Evolutionary conservation across 169 alveolate species (phyloP), one percentile per base, ranked within the genome.

Genomic region (Cryptosporidium canis): DNA sequence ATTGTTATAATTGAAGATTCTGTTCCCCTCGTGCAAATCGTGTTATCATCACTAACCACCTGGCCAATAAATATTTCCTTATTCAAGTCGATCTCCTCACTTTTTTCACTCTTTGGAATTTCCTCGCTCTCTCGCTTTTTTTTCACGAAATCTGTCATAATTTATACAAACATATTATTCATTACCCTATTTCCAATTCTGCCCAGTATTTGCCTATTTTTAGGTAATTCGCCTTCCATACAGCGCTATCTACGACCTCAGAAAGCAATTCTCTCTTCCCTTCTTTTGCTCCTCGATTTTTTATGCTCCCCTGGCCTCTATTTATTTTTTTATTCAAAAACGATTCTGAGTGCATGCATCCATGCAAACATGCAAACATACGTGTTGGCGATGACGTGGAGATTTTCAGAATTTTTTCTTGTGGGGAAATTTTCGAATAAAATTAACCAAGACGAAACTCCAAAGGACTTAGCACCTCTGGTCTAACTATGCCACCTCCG

Each of bases 1-100:
- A 70, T 70, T 48, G 84, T 70, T 24, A 70, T 27, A 27, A 70
- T 70, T 5, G 84, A 70, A 55, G 84, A 70, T 41, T 70, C 84
- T 51, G 84, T 70, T 31, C 64, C 84, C 21, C 66, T 41, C 31
- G 84, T 70, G 24, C 64, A 70, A 48, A 70, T 70, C 24, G 84
- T 70, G 31, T 70, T 70, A 3, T 55, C 84, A 51, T 70, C 84
- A 70, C 84, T 70, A 33, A 58, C 18, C 35, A 29, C 39, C 63
- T 27, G 39, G n/a, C 39, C 27, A 18, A 21, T 31, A 37, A 37
- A 18, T 31, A 39, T 12, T 43, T 66, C 82, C 82, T 21, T 43
- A 43, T 43, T 66, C 16, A 66, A 66, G 14, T 41, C 82, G 3
- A 66, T 66, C 27, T 66, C 82, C 24, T 66, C 58, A 43, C 61